Conservation (phyloP, 2,329 filamentous ascomycete species). For the Pseudocercospora fijiensis region DNA sequence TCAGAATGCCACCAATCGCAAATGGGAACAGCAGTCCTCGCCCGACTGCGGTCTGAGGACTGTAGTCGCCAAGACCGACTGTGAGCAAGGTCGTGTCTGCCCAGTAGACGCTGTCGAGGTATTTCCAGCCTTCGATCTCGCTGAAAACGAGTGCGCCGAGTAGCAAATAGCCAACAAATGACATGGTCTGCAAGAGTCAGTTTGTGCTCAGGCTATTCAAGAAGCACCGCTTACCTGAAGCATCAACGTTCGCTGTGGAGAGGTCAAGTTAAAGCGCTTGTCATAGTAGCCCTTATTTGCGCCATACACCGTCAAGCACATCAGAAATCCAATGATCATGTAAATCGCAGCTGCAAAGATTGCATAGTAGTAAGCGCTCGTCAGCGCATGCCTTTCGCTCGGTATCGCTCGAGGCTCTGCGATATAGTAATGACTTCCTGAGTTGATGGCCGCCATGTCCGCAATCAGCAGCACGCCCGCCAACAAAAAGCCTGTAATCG, state of each 20-base stretch:
- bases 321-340: conserved; percentile 55
- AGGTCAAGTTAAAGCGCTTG: conserved; percentile 57
- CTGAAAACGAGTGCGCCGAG: conserved; percentile 50
- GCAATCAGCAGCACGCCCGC: conserved; percentile 56
- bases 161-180: conserved; percentile 50
- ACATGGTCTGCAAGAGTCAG: conserved; percentile 45
- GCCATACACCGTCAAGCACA: conserved; percentile 57
- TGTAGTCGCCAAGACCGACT: conserved; percentile 54
- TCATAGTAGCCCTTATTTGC: conserved; percentile 55
- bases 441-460: conserved; percentile 50
- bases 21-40: conserved; percentile 55
- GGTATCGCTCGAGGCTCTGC: conserved; percentile 37
- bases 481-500: conserved; percentile 59
- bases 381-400: conserved; percentile 45
- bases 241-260: conserved; percentile 57
- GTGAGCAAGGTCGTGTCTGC: conserved; percentile 58
- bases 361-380: conserved; percentile 60
- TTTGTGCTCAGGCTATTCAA: neutral
- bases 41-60: conserved; percentile 51
- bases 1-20: conserved; percentile 56
- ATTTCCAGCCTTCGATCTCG: conserved; percentile 54
- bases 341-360: conserved; percentile 59
- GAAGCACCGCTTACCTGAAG: conserved; percentile 29
- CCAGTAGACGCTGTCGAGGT: conserved; percentile 56
- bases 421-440: conserved; percentile 46